Conservation (phyloP, 2,329 filamentous ascomycete genomes). For the Capronia coronata region DNA sequence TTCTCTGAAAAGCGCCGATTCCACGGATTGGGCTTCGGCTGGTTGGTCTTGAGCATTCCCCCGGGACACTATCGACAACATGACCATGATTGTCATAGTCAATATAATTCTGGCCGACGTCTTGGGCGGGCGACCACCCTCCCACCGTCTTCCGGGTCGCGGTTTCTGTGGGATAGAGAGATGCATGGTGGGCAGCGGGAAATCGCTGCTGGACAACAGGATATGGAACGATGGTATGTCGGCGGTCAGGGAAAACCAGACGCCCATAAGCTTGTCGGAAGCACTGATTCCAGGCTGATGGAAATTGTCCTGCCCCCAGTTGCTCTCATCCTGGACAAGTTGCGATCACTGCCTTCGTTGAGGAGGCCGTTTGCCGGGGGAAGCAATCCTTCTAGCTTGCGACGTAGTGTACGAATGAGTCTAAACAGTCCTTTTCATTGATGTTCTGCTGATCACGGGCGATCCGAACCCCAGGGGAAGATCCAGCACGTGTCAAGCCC, state of each 20-base stretch:
- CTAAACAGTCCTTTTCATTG: neutral
- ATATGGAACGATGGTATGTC: neutral
- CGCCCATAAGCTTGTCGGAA: neutral
- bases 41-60: conserved; percentile 11
- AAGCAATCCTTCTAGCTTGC: neutral
- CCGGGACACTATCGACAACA: conserved; percentile 9
- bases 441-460: conserved; percentile 16
- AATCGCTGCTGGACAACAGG: neutral
- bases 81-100: conserved; percentile 18
- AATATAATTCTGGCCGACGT: conserved; percentile 7
- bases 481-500: conserved; percentile 20
- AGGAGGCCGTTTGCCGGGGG: neutral
- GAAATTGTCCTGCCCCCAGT: too few species aligned
- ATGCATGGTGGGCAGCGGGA: neutral
- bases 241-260: too few species aligned
- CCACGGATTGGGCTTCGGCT: conserved; percentile 8
- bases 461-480: conserved; percentile 3
- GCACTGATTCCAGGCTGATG: neutral
- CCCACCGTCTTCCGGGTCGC: conserved; percentile 24
- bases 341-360: neutral
- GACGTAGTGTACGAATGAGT: neutral
- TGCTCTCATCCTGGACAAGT: too few species aligned
- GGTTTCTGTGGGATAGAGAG: conserved; percentile 22
- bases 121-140: neutral
- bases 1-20: conserved; percentile 15